phyloP scores from a whole-genome alignment of 2,329 filamentous ascomycete genomes.

The Ophiostoma montium region DNA sequence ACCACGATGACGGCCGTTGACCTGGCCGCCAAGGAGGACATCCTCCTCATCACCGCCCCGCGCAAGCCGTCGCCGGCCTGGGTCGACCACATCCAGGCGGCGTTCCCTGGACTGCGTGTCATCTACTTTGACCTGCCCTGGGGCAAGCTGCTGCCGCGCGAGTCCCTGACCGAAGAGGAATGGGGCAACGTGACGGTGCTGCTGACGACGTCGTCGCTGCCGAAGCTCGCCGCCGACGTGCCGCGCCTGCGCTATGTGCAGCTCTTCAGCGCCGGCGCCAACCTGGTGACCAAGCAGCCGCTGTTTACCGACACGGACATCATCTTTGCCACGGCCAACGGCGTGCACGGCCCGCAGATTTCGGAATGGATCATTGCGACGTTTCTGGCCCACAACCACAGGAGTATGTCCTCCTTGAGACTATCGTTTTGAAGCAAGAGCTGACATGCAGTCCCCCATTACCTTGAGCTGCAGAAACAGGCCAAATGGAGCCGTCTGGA shows the following conservation, averaged over 20 bases:
- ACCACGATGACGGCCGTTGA: constrained; percentile 5
- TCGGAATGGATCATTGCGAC: constrained; percentile 42
- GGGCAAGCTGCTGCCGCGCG: constrained; percentile 16
- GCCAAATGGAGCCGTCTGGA: constrained; percentile 27
- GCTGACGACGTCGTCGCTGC: constrained; percentile 21
- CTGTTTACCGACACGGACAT: constrained; percentile 35
- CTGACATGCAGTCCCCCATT: constrained; percentile 25
- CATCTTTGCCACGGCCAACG: constrained; percentile 39
- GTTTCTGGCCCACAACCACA: constrained; percentile 34
- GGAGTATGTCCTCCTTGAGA: constrained; percentile 22
- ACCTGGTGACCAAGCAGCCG: constrained; percentile 31
- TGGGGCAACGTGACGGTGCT: constrained; percentile 35
- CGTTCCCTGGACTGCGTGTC: constrained; percentile 32
- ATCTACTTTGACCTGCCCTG: constrained; percentile 19
- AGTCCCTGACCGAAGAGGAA: constrained; percentile 18
- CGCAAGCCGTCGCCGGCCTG: constrained; percentile 20
- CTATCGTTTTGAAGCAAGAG: neutral
- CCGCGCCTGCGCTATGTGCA: constrained; percentile 38
- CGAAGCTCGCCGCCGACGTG: constrained; percentile 24
- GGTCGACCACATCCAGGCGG: constrained; percentile 22
- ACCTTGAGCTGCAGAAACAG: constrained; percentile 29
- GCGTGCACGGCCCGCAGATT: constrained; percentile 44
- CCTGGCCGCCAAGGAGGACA: constrained; percentile 24
- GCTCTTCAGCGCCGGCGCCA: constrained; percentile 39
- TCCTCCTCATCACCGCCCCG: constrained; percentile 29